Evolutionary conservation across 2,329 filamentous ascomycete species (phyloP).

Genomic region (Zymoseptoria passerinii): DNA sequence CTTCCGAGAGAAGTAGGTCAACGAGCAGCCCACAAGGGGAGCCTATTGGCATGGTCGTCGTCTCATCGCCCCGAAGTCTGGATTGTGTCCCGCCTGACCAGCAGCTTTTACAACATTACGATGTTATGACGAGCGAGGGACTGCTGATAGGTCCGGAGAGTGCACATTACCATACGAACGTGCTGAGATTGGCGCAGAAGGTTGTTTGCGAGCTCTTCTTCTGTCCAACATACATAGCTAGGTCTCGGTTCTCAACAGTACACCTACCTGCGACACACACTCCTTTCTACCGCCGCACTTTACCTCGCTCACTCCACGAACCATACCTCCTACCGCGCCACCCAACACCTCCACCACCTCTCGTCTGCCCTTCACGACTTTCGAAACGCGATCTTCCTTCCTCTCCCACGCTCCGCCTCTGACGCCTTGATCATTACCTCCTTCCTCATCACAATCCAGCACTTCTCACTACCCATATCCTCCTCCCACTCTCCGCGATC

Average conservation of each 20-base stretch:
- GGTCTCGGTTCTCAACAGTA: constrained; percentile 1
- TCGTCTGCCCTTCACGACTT: constrained; percentile 7
- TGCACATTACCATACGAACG: constrained; percentile 4
- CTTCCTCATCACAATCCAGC: constrained; percentile 7
- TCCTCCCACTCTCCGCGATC: background rate
- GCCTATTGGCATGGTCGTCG: background rate
- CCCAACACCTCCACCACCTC: constrained; percentile 4
- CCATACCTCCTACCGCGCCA: constrained; percentile 1
- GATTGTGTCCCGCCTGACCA: constrained; percentile 1
- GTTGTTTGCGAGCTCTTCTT: background rate
- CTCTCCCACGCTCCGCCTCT: constrained; percentile 6
- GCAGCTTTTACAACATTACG: constrained; percentile 6
- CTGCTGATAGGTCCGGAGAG: constrained; percentile 7
- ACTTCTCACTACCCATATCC: background rate
- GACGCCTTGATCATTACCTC: constrained; percentile 9
- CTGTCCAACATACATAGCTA: background rate
- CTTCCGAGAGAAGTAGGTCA: background rate
- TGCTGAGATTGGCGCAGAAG: constrained; percentile 7
- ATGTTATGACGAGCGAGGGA: constrained; percentile 6
- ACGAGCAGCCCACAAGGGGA: constrained; percentile 3
- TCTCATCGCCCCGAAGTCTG: background rate
- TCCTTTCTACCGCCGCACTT: constrained; percentile 7
- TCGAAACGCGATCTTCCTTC: constrained; percentile 6
- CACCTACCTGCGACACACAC: constrained; percentile 7
- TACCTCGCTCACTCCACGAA: constrained; percentile 3